Conservation (phyloP, 176 grass and related monocot genomes). For the Poa pratensis region DNA sequence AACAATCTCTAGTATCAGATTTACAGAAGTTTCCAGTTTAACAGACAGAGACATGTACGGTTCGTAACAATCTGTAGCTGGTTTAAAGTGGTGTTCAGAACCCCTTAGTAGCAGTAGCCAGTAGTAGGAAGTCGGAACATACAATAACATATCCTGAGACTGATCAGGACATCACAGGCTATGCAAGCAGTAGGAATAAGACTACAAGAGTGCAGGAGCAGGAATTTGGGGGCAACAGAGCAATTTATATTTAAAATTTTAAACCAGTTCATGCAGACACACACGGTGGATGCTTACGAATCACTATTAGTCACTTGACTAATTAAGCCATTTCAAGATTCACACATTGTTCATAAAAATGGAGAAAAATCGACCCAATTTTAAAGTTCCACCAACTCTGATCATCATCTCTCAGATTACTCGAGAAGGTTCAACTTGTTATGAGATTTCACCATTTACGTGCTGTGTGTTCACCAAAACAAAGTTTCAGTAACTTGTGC, state of each 20-base stretch:
- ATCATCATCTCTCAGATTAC: conserved; percentile 18
- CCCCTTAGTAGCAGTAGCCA: too few species aligned
- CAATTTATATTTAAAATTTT: not conserved
- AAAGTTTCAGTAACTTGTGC: not conserved
- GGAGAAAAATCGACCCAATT: not conserved
- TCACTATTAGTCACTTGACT: not conserved
- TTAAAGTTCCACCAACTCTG: conserved; percentile 17
- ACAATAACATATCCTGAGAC: too few species aligned
- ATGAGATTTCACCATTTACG: not conserved
- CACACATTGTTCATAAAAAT: not conserved
- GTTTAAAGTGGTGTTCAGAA: too few species aligned
- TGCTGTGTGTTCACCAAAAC: conserved; percentile 1
- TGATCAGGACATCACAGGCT: too few species aligned
- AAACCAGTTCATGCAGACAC: not conserved
- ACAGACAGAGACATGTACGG: too few species aligned
- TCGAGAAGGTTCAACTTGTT: not conserved
- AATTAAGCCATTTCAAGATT: conserved; percentile 17
- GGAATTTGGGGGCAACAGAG: not conserved
- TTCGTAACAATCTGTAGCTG: too few species aligned
- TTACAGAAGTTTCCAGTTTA: not conserved
- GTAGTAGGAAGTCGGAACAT: not conserved
- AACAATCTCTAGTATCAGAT: conserved; percentile 14
- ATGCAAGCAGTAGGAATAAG: too few species aligned
- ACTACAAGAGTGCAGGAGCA: too few species aligned
- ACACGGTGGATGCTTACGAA: not conserved